Evolutionary conservation across 148 eudicot species (phyloP).

Genomic region (Chenopodium quinoa): DNA sequence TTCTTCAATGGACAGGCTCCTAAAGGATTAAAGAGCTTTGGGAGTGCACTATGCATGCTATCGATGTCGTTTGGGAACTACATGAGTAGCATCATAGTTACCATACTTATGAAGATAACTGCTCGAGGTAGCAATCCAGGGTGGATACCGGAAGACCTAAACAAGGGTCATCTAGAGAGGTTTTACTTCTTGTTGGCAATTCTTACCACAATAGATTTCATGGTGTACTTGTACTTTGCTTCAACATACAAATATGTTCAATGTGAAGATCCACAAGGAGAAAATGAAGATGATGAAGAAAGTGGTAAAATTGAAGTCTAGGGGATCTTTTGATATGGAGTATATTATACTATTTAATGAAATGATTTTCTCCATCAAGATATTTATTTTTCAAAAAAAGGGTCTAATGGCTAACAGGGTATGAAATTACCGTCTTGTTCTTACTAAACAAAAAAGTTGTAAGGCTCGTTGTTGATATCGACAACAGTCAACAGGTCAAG

Average conservation of each 20-base stretch:
- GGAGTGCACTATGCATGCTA: constrained; percentile 76
- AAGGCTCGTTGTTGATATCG: too few species aligned
- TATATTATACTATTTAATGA: background rate
- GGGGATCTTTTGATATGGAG: too few species aligned
- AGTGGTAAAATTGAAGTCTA: constrained; percentile 8
- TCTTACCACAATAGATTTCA: constrained; percentile 46
- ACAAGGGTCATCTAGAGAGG: constrained; percentile 62
- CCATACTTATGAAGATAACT: constrained; percentile 57
- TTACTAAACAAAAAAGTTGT: background rate
- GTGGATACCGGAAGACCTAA: constrained; percentile 72
- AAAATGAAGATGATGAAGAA: constrained; percentile 5
- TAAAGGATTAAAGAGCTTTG: constrained; percentile 69
- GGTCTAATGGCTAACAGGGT: background rate
- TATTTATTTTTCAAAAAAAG: too few species aligned
- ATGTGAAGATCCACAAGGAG: constrained; percentile 32
- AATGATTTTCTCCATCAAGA: background rate
- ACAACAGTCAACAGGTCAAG: too few species aligned
- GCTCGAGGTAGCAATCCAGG: constrained; percentile 43
- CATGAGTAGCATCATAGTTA: constrained; percentile 56
- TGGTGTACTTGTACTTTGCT: constrained; percentile 50
- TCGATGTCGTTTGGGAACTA: constrained; percentile 74
- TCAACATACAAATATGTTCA: constrained; percentile 51
- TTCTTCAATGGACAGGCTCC: constrained; percentile 72
- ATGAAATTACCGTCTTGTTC: background rate
- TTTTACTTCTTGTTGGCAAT: constrained; percentile 60